Evolutionary conservation across 495 filamentous ascomycete genomes (phyloP).

Genomic region (Zalerion maritima): DNA sequence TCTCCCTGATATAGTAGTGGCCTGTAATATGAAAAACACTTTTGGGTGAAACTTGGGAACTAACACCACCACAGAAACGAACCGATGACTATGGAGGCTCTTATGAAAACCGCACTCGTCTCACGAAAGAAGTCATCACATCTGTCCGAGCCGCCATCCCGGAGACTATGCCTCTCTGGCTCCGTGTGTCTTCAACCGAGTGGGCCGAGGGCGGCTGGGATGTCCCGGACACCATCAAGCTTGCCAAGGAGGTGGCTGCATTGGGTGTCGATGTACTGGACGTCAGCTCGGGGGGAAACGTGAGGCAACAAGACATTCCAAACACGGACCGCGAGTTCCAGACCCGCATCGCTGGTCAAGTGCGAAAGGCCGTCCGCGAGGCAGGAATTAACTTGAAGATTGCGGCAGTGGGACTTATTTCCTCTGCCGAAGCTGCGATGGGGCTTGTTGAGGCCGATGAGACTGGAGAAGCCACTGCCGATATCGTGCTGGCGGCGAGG

Average conservation of each 20-base stretch:
- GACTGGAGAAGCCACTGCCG: slow-evolving; percentile 36
- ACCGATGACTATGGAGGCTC: slow-evolving; percentile 42
- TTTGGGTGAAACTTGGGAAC: neutral
- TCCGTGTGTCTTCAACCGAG: slow-evolving; percentile 58
- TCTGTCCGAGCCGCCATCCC: slow-evolving; percentile 39
- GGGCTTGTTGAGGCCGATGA: slow-evolving; percentile 23
- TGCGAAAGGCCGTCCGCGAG: slow-evolving; percentile 40
- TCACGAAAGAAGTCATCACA: slow-evolving; percentile 32
- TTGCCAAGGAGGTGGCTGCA: slow-evolving; percentile 50
- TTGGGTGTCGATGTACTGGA: slow-evolving; percentile 63
- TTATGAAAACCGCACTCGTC: slow-evolving; percentile 41
- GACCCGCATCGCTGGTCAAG: slow-evolving; percentile 42
- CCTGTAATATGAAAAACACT: too few relatives aligned
- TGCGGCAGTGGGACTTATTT: slow-evolving; percentile 63
- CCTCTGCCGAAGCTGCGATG: slow-evolving; percentile 29
- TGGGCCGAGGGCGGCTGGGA: slow-evolving; percentile 63
- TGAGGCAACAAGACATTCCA: slow-evolving; percentile 41
- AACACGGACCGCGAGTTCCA: slow-evolving; percentile 43
- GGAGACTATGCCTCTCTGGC: slow-evolving; percentile 44
- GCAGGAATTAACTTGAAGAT: slow-evolving; percentile 43
- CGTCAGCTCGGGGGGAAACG: slow-evolving; percentile 56
- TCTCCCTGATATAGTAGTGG: too few relatives aligned
- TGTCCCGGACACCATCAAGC: slow-evolving; percentile 40
- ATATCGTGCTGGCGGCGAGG: slow-evolving; percentile 47
- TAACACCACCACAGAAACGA: slow-evolving; percentile 13